Percentiles rank a stretch among this genome's conserved stretches.
phyloP scores from a whole-genome alignment of 495 filamentous ascomycete species.

The Penicillium angulare region DNA sequence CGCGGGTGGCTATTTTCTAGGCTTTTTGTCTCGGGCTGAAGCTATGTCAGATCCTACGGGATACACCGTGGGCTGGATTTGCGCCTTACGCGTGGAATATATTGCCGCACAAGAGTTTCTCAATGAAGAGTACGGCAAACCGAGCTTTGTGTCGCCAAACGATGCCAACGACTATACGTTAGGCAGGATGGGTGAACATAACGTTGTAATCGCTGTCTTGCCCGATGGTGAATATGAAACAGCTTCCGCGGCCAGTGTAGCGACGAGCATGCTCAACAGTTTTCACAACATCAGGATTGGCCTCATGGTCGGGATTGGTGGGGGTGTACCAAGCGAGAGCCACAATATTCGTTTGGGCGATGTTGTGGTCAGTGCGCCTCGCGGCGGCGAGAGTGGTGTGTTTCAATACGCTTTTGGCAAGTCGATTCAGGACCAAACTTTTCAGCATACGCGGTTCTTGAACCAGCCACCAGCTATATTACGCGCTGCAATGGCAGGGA shows the following conservation, averaged over 20 bases:
- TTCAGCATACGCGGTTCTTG: conserved; percentile 33
- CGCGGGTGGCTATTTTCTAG: not conserved
- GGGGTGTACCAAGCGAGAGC: conserved; percentile 8
- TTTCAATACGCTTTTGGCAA: conserved; percentile 13
- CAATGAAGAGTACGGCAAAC: conserved; percentile 39
- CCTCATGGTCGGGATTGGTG: conserved; percentile 13
- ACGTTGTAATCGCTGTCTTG: conserved; percentile 43
- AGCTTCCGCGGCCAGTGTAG: conserved; percentile 35
- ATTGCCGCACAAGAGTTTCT: conserved; percentile 44
- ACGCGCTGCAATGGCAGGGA: conserved; percentile 19
- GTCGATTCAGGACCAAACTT: conserved; percentile 25
- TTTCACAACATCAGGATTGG: conserved; percentile 16
- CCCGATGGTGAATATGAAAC: conserved; percentile 39
- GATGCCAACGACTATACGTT: conserved; percentile 40
- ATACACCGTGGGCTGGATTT: conserved; percentile 8
- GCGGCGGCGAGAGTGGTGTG: conserved; percentile 3
- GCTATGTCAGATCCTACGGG: not conserved
- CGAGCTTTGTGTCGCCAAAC: conserved; percentile 15
- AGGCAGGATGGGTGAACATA: conserved; percentile 41
- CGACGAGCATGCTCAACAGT: conserved; percentile 34
- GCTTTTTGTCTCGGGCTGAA: not conserved
- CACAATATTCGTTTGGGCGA: conserved; percentile 17
- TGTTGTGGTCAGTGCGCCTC: conserved; percentile 21
- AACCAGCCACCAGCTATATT: conserved; percentile 29
- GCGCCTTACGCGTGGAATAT: conserved; percentile 26